Base-by-base conservation (phyloP, 202 grass and related monocot species). In the Panicum virgatum region DNA sequence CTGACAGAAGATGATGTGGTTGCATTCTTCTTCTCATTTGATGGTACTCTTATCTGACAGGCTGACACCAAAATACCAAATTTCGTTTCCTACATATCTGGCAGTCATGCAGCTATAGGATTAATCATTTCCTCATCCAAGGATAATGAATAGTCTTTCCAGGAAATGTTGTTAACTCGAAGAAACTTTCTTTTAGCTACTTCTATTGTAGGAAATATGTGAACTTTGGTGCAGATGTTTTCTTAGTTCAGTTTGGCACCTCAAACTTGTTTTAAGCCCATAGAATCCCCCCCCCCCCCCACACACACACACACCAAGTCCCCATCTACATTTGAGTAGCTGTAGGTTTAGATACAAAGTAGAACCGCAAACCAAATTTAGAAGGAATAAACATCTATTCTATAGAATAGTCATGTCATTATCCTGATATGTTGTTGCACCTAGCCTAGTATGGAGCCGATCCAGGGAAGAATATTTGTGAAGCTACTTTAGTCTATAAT, bases 1-100 rank as follows among this genome's bases (percentile, higher is more conserved):
- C 87, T 98, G 67, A 88, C 80, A 73, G 96, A 99, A 83, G 96
- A 99, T 90, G 90, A 99, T 82, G 85, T 96, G 74, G 65, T 96
- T 80, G 61, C 80, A 54, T 93, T 91, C 81, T 98, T 98, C 90
- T 98, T 96, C 72, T 90, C 93, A 53, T 96, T 99, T 76, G 96
- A 96, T 50, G 96, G 92, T 99, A 83, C 53, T 69, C 18, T 62
- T 66, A 73, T 42, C 30, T 84, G 18, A 39, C 37, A 34, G 32
- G 32, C 32, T 34, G 32, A n/a, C 32, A 34, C 32, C 32, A 34
- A 34, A 34, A 34, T 34, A 66, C 37, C 10, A 44, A 60, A 78
- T 3, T 58, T 54, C 6, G 3, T 66, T 72, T 80, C 61, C 36
- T 44, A 34, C 22, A 40, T 20, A 10, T 48, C 22, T 63, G 10